Conservation (phyloP, 1,139 yeast genomes). For the Blastobotrys indianensis region DNA sequence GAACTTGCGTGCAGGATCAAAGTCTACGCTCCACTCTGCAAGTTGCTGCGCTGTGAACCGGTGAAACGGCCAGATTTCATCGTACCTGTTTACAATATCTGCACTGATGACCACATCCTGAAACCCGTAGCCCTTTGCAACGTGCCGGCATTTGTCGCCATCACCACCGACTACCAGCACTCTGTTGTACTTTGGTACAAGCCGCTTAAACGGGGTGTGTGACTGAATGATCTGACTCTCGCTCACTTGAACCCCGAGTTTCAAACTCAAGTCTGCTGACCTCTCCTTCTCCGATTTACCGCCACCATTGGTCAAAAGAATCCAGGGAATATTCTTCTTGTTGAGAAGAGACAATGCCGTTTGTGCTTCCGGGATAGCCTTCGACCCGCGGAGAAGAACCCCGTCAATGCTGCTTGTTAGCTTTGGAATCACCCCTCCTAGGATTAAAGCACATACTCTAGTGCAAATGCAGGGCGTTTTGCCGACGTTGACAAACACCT, state of each 20-base stretch:
- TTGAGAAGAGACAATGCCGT: slow-evolving; percentile 57
- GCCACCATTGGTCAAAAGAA: slow-evolving; percentile 89
- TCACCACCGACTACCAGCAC: slow-evolving; percentile 85
- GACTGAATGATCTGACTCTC: slow-evolving; percentile 75
- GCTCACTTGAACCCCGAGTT: slow-evolving; percentile 42
- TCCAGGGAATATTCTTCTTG: slow-evolving; percentile 61
- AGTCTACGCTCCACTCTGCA: slow-evolving; percentile 37
- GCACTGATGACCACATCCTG: slow-evolving; percentile 68
- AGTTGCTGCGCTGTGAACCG: slow-evolving; percentile 47
- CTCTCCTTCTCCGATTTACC: slow-evolving; percentile 67
- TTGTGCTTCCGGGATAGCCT: slow-evolving; percentile 62
- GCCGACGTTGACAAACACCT: slow-evolving; percentile 6
- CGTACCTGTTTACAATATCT: slow-evolving; percentile 49
- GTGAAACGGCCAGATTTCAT: slow-evolving; percentile 68
- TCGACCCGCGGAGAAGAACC: slow-evolving; percentile 74
- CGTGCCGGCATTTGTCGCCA: slow-evolving; percentile 59
- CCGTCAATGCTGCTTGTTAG: slow-evolving; percentile 58
- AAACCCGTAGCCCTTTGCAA: slow-evolving; percentile 76
- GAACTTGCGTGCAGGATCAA: slow-evolving; percentile 41
- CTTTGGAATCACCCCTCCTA: too few species aligned
- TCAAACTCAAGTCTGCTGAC: slow-evolving; percentile 49
- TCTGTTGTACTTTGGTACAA: slow-evolving; percentile 49
- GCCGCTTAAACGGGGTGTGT: slow-evolving; percentile 79
- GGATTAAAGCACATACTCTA: slow-evolving; percentile 27
- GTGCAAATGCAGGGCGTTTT: slow-evolving; percentile 30